These are phyloP conservation scores for Tulasnella sp. DNA, from an alignment of 768 basidiomycete genomes.

Conservation along the genomic window DNA sequence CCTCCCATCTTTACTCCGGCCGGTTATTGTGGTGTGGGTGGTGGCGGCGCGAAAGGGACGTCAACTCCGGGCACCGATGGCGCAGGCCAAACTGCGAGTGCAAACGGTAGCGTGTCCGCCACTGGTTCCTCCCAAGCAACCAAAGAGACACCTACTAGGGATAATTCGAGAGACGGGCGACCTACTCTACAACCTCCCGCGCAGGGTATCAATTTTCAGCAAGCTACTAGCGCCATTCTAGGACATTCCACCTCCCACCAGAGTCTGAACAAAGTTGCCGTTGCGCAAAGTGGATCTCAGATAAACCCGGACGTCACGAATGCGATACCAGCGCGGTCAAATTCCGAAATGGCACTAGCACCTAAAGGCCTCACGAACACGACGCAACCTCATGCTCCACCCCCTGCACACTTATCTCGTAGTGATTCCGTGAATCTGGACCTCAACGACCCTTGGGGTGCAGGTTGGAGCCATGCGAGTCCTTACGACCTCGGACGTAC, in stretches of 20 bases:
- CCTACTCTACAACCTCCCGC: conserved; percentile 5
- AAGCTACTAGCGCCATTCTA: conserved; percentile 13
- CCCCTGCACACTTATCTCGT: neutral
- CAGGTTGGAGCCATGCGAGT: conserved; percentile 16
- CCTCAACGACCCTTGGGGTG: conserved; percentile 16
- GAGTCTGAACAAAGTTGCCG: neutral
- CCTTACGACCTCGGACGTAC: conserved; percentile 17
- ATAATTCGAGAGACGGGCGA: conserved; percentile 2
- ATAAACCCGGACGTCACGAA: neutral
- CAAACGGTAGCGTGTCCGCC: conserved; percentile 1
- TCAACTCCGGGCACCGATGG: conserved; percentile 3
- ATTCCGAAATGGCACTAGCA: conserved; percentile 1
- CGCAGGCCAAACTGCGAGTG: conserved; percentile 9
- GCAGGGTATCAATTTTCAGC: conserved; percentile 1
- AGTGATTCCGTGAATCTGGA: conserved; percentile 14
- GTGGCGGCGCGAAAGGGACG: neutral
- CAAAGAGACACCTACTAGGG: conserved; percentile 3
- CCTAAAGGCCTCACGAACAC: neutral
- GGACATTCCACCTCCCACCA: conserved; percentile 13
- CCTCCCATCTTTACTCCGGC: conserved; percentile 13
- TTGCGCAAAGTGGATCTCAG: neutral
- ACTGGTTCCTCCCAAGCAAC: neutral
- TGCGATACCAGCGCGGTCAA: conserved; percentile 1
- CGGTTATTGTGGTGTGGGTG: neutral
- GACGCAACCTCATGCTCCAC: neutral